Base-by-base conservation (phyloP, 352 stramenopile species). In the Globisporangium acanthophoron region DNA sequence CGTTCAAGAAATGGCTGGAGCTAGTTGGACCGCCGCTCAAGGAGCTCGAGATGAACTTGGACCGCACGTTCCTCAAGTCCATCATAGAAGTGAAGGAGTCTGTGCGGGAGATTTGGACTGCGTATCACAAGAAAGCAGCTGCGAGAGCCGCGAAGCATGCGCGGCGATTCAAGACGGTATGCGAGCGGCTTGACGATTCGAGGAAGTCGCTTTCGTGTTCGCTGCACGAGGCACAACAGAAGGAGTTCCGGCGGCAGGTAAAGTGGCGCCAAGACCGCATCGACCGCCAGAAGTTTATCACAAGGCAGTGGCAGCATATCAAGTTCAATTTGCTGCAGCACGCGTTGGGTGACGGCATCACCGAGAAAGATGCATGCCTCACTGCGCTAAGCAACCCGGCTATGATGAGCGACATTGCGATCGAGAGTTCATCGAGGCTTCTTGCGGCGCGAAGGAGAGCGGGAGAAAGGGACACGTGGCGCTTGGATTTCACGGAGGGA, bases 251-350 rank as follows among this genome's bases (percentile, higher is more conserved):
- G 21, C 67, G 76, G 0, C 77, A 88, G 56, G 64, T 80, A 5
- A 88, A 87, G 47, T 88, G 80, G 80, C 67, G 67, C 16, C 80
- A 90, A 78, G 76, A 88, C 41, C 71, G 68, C 3, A 54, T 88
- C 11, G 80, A 90, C 35, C 65, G 78, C 6, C 73, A 88, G 27
- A 88, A 90, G 49, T 90, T 86, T 53, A 75, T 77, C 43, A 55
- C 62, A 13, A 71, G 77, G 0, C 73, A 90, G 54, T 86, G 78
- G 80, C 52, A 76, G 35, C 63, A 73, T 12, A 27, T 87, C 13
- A 63, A 71, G 0, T 56, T 65, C 27, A 59, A 67, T 18, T 51
- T 77, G 18, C 53, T 71, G 21, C 45, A 75, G 29, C 71, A 80
- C 33, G 41, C 48, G 0, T 51, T 80, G 11, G 48, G 59, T 4